Percentiles rank a stretch among this genome's conserved stretches.
Evolutionary conservation across 495 filamentous ascomycete species (phyloP).

Genomic region (Xylaria acuta): DNA sequence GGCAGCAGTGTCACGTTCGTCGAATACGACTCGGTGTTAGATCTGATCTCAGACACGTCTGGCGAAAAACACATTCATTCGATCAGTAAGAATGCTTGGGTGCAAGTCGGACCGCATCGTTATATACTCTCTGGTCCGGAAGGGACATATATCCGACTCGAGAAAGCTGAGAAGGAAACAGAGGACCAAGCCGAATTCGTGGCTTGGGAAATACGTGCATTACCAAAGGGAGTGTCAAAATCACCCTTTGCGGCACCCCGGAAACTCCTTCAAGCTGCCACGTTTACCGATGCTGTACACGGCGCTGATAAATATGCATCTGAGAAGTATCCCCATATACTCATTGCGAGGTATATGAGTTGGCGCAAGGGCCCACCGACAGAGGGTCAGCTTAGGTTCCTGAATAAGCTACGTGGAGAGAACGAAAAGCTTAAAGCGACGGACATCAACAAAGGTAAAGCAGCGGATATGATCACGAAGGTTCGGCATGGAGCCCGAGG

Average conservation of each 20-base stretch:
- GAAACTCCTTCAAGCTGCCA: constrained; percentile 61
- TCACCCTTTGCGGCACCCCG: constrained; percentile 70
- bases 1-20: constrained; percentile 68
- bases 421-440: constrained; percentile 59
- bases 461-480: constrained; percentile 92
- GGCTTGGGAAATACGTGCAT: constrained; percentile 47
- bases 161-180: constrained; percentile 45
- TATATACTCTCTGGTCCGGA: constrained; percentile 67
- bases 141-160: constrained; percentile 69
- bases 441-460: constrained; percentile 78
- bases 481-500: constrained; percentile 81
- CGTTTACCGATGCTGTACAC: constrained; percentile 75
- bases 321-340: constrained; percentile 62
- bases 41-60: constrained; percentile 83
- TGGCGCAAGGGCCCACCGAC: constrained; percentile 77
- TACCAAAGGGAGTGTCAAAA: constrained; percentile 47
- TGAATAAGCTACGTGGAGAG: constrained; percentile 69
- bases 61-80: constrained; percentile 78
- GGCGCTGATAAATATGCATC: constrained; percentile 82
- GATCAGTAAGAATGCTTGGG: constrained; percentile 80
- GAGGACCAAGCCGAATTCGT: constrained; percentile 32
- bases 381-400: constrained; percentile 68
- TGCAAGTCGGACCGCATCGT: constrained; percentile 66
- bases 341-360: constrained; percentile 61
- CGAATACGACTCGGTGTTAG: constrained; percentile 87